A percentile compares a stretch with the other conserved stretches of the same genome.
Evolutionary conservation across 805 yeast species (phyloP).

Genomic region (Starmerella asiatica): DNA sequence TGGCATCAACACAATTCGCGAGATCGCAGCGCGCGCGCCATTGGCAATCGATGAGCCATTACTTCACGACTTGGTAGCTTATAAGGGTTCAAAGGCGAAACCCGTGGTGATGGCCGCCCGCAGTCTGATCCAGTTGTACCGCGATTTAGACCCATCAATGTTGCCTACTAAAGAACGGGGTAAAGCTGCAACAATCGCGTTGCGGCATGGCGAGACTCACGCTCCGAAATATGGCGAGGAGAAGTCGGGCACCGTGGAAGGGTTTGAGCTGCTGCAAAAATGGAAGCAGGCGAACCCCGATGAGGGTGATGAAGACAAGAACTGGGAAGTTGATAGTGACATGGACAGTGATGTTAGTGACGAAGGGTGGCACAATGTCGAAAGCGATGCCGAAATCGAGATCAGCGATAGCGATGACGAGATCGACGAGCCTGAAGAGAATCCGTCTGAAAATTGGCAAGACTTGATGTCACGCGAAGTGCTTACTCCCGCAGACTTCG

Average conservation of each 20-base stretch:
- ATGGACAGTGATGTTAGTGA: conserved; percentile 33
- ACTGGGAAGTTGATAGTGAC: conserved; percentile 30
- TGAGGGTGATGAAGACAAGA: conserved; percentile 44
- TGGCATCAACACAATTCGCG: conserved; percentile 90
- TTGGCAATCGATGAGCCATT: conserved; percentile 80
- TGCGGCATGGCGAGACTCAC: conserved; percentile 47
- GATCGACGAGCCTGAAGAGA: conserved; percentile 32
- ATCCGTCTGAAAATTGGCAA: conserved; percentile 29
- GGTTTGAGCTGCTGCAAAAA: conserved; percentile 74
- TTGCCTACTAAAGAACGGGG: conserved; percentile 83
- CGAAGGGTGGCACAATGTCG: conserved; percentile 60
- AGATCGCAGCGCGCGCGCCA: conserved; percentile 85
- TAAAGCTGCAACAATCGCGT: conserved; percentile 71
- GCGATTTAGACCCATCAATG: conserved; percentile 97
- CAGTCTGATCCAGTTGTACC: conserved; percentile 65
- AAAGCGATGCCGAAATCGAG: conserved; percentile 23
- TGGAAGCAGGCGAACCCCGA: conserved; percentile 59
- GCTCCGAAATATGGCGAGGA: conserved; percentile 34
- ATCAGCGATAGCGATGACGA: conserved; percentile 36
- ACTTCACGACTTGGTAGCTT: conserved; percentile 77
- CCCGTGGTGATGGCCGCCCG: conserved; percentile 92
- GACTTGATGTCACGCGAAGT: conserved; percentile 60
- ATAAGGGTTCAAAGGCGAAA: conserved; percentile 86
- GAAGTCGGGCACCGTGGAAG: conserved; percentile 65
- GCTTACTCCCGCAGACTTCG: conserved; percentile 95